Percentiles rank a stretch among this genome's conserved stretches.
Conservation (phyloP, 2,329 filamentous ascomycete genomes). For the Aspergillus awamori region DNA sequence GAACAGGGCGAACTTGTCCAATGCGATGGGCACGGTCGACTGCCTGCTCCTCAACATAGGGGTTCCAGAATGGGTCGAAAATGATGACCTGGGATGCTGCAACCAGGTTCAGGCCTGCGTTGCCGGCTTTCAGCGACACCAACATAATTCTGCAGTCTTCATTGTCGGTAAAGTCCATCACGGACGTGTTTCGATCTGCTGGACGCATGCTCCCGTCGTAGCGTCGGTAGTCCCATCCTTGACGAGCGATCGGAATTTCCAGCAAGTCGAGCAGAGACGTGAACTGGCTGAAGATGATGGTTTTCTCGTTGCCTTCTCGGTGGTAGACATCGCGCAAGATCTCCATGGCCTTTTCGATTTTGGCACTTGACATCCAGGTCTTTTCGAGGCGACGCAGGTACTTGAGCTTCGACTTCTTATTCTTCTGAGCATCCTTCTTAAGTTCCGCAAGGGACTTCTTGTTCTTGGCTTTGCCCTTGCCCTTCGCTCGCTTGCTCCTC, state of each 20-base stretch:
- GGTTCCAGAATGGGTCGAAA: constrained; percentile 93
- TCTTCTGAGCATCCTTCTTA: constrained; percentile 59
- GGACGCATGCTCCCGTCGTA: constrained; percentile 78
- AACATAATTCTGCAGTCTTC: constrained; percentile 69
- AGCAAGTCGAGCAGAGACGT: constrained; percentile 77
- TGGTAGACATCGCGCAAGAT: constrained; percentile 58
- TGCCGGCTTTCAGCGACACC: constrained; percentile 77
- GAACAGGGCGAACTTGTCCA: constrained; percentile 73
- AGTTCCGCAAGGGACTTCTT: constrained; percentile 41
- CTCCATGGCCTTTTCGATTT: constrained; percentile 70
- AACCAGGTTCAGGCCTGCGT: constrained; percentile 83
- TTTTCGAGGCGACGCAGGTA: constrained; percentile 71
- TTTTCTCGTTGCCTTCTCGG: constrained; percentile 67
- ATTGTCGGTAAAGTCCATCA: constrained; percentile 67
- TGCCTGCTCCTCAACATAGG: constrained; percentile 88
- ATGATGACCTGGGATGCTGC: constrained; percentile 84
- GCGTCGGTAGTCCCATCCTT: constrained; percentile 63
- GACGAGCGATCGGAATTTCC: constrained; percentile 68
- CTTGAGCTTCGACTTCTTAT: constrained; percentile 64
- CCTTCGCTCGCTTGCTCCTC: constrained; percentile 45
- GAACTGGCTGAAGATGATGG: constrained; percentile 81
- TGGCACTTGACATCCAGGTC: constrained; percentile 73
- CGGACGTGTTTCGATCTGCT: constrained; percentile 66
- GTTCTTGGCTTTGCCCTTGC: constrained; percentile 49
- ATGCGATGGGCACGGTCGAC: constrained; percentile 89